Percentiles rank a stretch among this genome's conserved stretches.
phyloP scores from a whole-genome alignment of 2,329 filamentous ascomycete species.

The Ophiostoma pallidulum region DNA sequence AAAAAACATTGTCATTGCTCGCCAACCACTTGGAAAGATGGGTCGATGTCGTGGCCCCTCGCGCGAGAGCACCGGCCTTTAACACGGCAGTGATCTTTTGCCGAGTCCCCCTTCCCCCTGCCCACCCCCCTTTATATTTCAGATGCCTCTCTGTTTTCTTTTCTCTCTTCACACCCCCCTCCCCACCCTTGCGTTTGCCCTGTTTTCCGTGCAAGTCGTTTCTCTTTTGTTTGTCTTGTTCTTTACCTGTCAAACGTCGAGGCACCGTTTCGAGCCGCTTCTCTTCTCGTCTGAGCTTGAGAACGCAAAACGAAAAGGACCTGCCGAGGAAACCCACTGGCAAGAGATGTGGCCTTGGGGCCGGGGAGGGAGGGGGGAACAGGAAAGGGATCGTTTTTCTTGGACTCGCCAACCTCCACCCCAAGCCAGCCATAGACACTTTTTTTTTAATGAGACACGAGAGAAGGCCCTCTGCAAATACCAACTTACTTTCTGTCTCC shows the following conservation, averaged over 20 bases:
- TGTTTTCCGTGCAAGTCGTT: not conserved
- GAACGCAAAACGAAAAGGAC: constrained; percentile 3
- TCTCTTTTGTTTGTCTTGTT: not conserved
- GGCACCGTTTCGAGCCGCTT: not conserved
- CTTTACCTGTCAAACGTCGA: constrained; percentile 9
- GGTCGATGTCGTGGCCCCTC: constrained; percentile 47
- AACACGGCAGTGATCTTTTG: not conserved
- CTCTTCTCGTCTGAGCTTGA: not conserved
- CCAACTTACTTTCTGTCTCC: no score
- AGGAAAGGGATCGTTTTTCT: no score
- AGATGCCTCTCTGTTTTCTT: not conserved
- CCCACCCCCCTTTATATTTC: not conserved
- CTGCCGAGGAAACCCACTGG: constrained; percentile 8
- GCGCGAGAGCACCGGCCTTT: no score
- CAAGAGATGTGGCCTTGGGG: constrained; percentile 7
- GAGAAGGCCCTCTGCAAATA: not conserved
- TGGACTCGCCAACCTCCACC: no score
- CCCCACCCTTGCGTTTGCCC: not conserved
- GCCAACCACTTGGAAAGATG: constrained; percentile 25
- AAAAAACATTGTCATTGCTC: not conserved
- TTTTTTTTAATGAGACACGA: not conserved
- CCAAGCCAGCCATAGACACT: constrained; percentile 24
- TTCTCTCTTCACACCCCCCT: not conserved
- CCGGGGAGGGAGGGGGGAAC: constrained; percentile 16
- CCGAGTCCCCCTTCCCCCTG: not conserved